Evolutionary conservation across 805 yeast genomes (phyloP), one percentile per base, ranked within the genome.

Genomic region (Phaffomyces thermotolerans): DNA sequence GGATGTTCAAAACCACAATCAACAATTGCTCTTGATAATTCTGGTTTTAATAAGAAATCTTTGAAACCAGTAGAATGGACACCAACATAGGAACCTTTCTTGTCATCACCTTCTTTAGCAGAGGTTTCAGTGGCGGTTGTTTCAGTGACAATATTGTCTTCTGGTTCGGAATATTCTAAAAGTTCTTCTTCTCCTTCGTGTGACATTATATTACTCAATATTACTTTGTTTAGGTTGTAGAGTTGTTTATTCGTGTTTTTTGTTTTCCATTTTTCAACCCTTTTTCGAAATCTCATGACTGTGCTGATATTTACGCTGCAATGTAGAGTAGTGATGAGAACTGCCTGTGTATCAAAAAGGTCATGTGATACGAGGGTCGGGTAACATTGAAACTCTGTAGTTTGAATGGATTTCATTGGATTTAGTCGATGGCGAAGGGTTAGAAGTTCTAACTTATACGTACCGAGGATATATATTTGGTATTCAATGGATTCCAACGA

Each of bases 1-100:
- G 99, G 99, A 73, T 91, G 99, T 75, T 91, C 99, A 65, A 91
- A 91, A 75, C 99, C 99, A 75, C 97, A 89, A 71, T 91, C 99
- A 55, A 90, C 95, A 64, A 91, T 91, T 52, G 99, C 99, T 71
- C 99, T 84, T 60, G 91, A 76, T 56, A 91, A 77, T 72, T 93
- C 99, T 29, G 98, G 97, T 73, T 93, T 93, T 68, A 91, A 78
- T 62, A 93, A 72, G 70, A 91, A 91, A 72, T 93, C 99, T 70
- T 95, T 87, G 81, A 93, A 91, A 65, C 97, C 97, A 52, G 98
- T 91, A 52, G 98, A 91, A 69, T 93, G 98, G 58, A 89, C 86
- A 62, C 98, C 98, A 48, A 90, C 98, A 59, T 93, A 93, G 37
- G 97, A 88, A 63, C 98, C 98, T 71, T 91, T 91, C 69, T 91